phyloP scores from a whole-genome alignment of 306 rosid species.

The Quercus glauca region DNA sequence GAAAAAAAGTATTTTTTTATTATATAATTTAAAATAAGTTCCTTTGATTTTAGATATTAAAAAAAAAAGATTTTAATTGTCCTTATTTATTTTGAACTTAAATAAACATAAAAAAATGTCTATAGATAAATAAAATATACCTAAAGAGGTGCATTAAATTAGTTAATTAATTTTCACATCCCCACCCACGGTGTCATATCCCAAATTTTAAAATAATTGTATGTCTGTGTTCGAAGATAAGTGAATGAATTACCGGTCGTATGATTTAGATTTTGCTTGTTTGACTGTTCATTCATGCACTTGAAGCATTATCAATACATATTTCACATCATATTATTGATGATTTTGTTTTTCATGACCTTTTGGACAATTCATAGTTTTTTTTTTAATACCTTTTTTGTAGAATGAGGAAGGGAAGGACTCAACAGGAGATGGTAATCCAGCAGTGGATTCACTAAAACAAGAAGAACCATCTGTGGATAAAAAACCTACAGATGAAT shows the following conservation, averaged over 20 bases:
- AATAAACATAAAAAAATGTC: too few species aligned
- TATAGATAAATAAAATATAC: too few species aligned
- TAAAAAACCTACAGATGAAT: background rate
- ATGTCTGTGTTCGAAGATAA: background rate
- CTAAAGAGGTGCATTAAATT: too few species aligned
- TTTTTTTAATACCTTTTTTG: background rate
- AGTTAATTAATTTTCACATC: too few species aligned
- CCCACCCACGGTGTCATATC: too few species aligned
- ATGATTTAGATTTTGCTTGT: background rate
- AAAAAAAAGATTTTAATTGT: too few species aligned
- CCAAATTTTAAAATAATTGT: too few species aligned
- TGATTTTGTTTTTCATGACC: background rate
- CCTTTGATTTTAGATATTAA: too few species aligned
- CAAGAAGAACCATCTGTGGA: background rate
- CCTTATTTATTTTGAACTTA: too few species aligned
- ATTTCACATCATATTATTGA: background rate
- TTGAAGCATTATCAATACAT: background rate
- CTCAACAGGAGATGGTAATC: conserved; percentile 1
- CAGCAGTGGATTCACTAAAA: conserved; percentile 10
- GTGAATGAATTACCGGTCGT: background rate
- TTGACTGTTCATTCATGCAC: background rate
- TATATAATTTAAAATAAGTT: too few species aligned
- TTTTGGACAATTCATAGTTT: background rate
- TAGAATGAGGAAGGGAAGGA: background rate
- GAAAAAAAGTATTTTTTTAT: too few species aligned